phyloP scores from a whole-genome alignment of 1,284 basidiomycete species.

The Leccinum angustisporum region DNA sequence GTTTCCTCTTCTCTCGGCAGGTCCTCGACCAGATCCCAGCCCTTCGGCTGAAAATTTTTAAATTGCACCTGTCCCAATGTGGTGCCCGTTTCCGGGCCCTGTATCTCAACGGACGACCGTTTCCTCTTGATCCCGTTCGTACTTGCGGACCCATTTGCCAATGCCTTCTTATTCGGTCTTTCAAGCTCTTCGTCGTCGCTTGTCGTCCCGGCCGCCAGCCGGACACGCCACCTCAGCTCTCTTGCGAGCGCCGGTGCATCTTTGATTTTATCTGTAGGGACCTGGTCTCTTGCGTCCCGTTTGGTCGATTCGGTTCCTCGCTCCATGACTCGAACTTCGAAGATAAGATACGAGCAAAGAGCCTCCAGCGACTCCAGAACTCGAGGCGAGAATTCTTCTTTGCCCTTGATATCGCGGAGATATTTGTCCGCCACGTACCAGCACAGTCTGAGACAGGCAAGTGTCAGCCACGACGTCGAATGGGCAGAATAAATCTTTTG shows the following conservation, averaged over 20 bases:
- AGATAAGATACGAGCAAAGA: slow-evolving; percentile 78
- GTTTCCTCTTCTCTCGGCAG: slow-evolving; percentile 43
- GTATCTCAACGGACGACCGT: slow-evolving; percentile 37
- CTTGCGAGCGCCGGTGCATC: slow-evolving; percentile 76
- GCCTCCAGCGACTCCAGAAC: slow-evolving; percentile 71
- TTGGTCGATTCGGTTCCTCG: slow-evolving; percentile 59
- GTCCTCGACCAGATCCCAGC: slow-evolving; percentile 57
- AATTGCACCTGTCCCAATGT: slow-evolving; percentile 41
- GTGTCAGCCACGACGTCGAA: slow-evolving; percentile 3
- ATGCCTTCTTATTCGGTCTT: slow-evolving; percentile 32
- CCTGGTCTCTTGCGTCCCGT: slow-evolving; percentile 74
- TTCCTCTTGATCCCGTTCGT: slow-evolving; percentile 54
- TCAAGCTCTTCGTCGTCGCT: slow-evolving; percentile 66
- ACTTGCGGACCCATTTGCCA: slow-evolving; percentile 26
- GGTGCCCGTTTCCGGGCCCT: slow-evolving; percentile 27
- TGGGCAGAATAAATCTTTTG: slow-evolving; percentile 21
- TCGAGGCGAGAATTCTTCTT: slow-evolving; percentile 58
- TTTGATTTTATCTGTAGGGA: slow-evolving; percentile 78
- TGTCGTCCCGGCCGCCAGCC: slow-evolving; percentile 59
- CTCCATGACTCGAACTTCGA: slow-evolving; percentile 71
- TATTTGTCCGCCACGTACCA: slow-evolving; percentile 89
- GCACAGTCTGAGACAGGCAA: slow-evolving; percentile 58
- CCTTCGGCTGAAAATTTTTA: slow-evolving; percentile 64
- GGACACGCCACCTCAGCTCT: slow-evolving; percentile 80
- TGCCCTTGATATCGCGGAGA: slow-evolving; percentile 65